Evolutionary conservation across 495 filamentous ascomycete species (phyloP).

Genomic region (Penicillium robsamsonii): DNA sequence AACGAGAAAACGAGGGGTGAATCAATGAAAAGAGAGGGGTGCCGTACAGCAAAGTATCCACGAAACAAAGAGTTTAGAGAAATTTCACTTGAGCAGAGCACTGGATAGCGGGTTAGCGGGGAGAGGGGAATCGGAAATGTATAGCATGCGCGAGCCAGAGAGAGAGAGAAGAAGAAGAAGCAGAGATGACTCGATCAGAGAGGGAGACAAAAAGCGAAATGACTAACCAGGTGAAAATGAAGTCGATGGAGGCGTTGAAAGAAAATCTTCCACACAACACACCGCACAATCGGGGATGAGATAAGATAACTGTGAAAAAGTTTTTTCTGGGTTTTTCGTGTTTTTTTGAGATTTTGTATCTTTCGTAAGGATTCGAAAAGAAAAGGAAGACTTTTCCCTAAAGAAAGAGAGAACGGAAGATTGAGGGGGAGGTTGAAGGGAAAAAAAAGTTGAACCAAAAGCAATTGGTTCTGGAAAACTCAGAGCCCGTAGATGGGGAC

Average conservation of each 20-base stretch:
- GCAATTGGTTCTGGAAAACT: slow-evolving; percentile 39
- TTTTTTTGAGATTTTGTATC: slow-evolving; percentile 48
- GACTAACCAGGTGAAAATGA: slow-evolving; percentile 27
- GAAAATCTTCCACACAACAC: slow-evolving; percentile 39
- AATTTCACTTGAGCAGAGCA: slow-evolving; percentile 17
- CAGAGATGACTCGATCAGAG: not conserved
- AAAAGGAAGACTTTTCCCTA: slow-evolving; percentile 28
- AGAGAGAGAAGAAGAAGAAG: not conserved
- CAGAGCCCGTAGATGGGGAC: slow-evolving; percentile 28
- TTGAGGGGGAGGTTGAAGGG: slow-evolving; percentile 36
- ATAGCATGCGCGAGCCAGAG: not conserved
- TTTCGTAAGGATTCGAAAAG: slow-evolving; percentile 45
- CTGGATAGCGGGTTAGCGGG: slow-evolving; percentile 8
- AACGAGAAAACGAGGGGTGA: slow-evolving; percentile 9
- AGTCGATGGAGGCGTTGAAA: slow-evolving; percentile 27
- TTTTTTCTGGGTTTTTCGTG: slow-evolving; percentile 35
- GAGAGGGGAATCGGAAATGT: not conserved
- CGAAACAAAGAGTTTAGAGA: slow-evolving; percentile 21
- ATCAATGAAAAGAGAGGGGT: slow-evolving; percentile 9
- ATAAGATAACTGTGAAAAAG: slow-evolving; percentile 31
- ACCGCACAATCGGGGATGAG: slow-evolving; percentile 40
- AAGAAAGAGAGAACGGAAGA: slow-evolving; percentile 35
- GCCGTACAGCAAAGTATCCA: slow-evolving; percentile 16
- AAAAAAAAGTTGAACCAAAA: slow-evolving; percentile 43
- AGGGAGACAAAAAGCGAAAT: slow-evolving; percentile 7